Percentiles rank a stretch among this genome's conserved stretches.
Conservation (phyloP, 306 rosid genomes). For the Abrus pulchellus region DNA sequence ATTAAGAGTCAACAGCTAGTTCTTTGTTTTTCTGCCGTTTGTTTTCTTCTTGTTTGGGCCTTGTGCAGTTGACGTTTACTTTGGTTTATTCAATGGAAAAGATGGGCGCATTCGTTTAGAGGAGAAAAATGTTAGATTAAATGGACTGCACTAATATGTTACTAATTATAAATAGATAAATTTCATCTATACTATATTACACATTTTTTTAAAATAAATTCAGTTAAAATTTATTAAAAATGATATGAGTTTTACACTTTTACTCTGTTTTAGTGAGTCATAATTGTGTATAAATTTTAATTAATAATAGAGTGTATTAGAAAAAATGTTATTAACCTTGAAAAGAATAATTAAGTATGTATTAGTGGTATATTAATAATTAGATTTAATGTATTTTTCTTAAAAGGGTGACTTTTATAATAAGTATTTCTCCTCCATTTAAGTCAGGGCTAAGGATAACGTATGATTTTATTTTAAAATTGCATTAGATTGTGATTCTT, state of each 20-base stretch:
- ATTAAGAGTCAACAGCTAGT: neutral
- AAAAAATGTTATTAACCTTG: too few relatives aligned
- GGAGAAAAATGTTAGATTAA: neutral
- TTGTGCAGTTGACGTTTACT: neutral
- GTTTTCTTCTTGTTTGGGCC: conserved; percentile 17
- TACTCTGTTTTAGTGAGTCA: too few relatives aligned
- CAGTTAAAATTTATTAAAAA: too few relatives aligned
- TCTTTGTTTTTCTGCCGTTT: conserved; percentile 17
- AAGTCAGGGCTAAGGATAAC: too few relatives aligned
- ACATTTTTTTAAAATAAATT: too few relatives aligned
- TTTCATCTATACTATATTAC: too few relatives aligned
- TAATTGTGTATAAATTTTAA: too few relatives aligned
- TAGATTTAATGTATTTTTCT: neutral
- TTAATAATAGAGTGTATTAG: too few relatives aligned
- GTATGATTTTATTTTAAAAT: neutral
- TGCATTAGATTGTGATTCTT: neutral
- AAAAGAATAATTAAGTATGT: neutral
- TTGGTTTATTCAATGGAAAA: neutral
- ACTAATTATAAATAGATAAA: too few relatives aligned
- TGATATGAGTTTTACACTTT: too few relatives aligned
- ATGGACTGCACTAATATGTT: conserved; percentile 8
- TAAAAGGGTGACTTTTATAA: neutral
- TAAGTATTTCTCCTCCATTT: too few relatives aligned
- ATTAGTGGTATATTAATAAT: neutral
- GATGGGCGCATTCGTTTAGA: neutral